Conservation (phyloP, 2,329 filamentous ascomycete species). For the Xylariaceae sp. region DNA sequence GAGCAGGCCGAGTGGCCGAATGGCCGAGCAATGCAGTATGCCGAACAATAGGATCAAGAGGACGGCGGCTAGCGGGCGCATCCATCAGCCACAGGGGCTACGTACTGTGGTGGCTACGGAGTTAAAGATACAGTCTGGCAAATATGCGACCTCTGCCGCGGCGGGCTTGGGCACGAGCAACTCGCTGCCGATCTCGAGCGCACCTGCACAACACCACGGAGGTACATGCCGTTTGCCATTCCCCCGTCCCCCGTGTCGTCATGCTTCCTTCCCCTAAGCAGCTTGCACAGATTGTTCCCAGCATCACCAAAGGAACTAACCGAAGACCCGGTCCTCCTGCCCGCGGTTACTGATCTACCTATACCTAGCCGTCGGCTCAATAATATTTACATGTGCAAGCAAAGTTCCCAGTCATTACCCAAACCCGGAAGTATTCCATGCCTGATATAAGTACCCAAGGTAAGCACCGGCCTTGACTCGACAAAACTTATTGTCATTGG, state of each 20-base stretch:
- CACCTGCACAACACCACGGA: constrained; percentile 13
- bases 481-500: neutral
- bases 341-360: neutral
- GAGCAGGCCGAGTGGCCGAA: no score
- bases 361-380: neutral
- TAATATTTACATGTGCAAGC: neutral
- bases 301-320: neutral
- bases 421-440: neutral
- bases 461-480: neutral
- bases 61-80: no score
- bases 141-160: constrained; percentile 3
- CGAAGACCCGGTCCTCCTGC: neutral
- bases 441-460: neutral
- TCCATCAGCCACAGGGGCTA: neutral
- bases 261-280: neutral
- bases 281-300: constrained; percentile 2
- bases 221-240: constrained; percentile 13
- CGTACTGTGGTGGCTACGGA: neutral
- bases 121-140: neutral
- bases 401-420: neutral
- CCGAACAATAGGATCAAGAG: no score
- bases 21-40: no score
- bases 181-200: constrained; percentile 1
- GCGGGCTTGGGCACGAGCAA: constrained; percentile 1
- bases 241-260: constrained; percentile 4